A percentile compares a stretch with the other conserved stretches of the same genome.
Evolutionary conservation across 495 filamentous ascomycete species (phyloP).

Genomic region (Hypoxylon intermedium): DNA sequence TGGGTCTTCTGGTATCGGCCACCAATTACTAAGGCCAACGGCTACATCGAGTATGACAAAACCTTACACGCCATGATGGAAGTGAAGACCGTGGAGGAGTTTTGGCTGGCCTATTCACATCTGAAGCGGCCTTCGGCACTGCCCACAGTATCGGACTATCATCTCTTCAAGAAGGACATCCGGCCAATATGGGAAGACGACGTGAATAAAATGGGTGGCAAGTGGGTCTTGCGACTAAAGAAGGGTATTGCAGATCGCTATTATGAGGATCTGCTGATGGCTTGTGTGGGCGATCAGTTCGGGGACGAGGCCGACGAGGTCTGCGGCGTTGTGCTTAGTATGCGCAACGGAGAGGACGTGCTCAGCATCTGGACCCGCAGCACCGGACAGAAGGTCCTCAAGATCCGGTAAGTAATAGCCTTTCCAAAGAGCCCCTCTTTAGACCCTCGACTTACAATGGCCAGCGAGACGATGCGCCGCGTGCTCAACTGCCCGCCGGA

Average conservation of each 20-base stretch:
- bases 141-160: constrained; percentile 94
- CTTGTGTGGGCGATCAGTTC: constrained; percentile 94
- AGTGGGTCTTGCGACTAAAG: constrained; percentile 95
- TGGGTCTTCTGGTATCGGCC: constrained; percentile 99
- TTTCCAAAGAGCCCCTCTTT: neutral
- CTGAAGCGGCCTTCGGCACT: constrained; percentile 86
- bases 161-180: constrained; percentile 96
- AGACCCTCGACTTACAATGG: constrained; percentile 14
- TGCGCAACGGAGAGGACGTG: constrained; percentile 94
- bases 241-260: constrained; percentile 97
- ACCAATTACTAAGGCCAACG: constrained; percentile 83
- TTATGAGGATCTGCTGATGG: constrained; percentile 94
- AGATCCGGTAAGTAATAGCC: constrained; percentile 77
- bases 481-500: constrained; percentile 82
- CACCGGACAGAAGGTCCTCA: constrained; percentile 90
- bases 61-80: constrained; percentile 84
- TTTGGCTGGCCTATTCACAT: constrained; percentile 91
- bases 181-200: constrained; percentile 99
- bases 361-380: constrained; percentile 96
- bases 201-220: constrained; percentile 92
- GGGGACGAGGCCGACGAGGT: constrained; percentile 92
- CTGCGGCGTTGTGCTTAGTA: constrained; percentile 91
- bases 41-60: constrained; percentile 97
- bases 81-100: constrained; percentile 85
- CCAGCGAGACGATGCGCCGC: constrained; percentile 90